Base-by-base conservation (phyloP, 78 protist genomes). In the Emiliania huxleyi region DNA sequence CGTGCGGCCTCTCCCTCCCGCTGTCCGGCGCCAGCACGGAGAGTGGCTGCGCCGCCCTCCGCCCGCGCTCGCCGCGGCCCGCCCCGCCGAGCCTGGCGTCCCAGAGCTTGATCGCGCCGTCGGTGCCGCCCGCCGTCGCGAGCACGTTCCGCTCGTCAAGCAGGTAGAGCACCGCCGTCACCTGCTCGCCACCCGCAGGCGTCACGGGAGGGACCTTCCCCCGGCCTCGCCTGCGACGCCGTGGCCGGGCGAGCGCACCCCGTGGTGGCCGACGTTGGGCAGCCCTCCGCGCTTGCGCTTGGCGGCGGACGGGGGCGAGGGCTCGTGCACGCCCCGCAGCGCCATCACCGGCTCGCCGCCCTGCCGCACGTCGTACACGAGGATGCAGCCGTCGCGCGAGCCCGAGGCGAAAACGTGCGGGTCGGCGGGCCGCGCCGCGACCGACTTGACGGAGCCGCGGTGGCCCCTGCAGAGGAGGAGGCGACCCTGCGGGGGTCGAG, bases 21-120 rank as follows among this genome's bases (percentile, higher is more conserved):
- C 44, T 29, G 83, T 37, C 18, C 8, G 44, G 44, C 25, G 23
- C 33, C n/a, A 22, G 73, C 73, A 26, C 11, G 11, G 38, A 22
- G 33, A 62, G n/a, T 3, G 22, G 73, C 8, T 3, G 23, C 38
- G 38, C 1, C 33, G 73, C 38, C 38, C n/a, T 21, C 33, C 33
- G 73, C 38, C 73, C 8, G 8, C 33, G 73, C 38, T 26, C n/a
- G n/a, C 73, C 73, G 23, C 73, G n/a, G 33, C 38, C 73, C n/a
- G n/a, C 73, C 56, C 19, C n/a, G 33, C 87, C 87, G 33, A 19
- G 19, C 48, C 48, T 37, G 52, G 87, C 87, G 19, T 90, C 93
- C 93, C 93, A 90, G 37, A 90, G 35, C 71, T 90, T 90, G 85
- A 90, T 43, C 46, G n/a, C 35, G 88, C 93, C 84, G 69, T 90